Conservation (phyloP, 116 monocot species). For the Cymodocea nodosa region DNA sequence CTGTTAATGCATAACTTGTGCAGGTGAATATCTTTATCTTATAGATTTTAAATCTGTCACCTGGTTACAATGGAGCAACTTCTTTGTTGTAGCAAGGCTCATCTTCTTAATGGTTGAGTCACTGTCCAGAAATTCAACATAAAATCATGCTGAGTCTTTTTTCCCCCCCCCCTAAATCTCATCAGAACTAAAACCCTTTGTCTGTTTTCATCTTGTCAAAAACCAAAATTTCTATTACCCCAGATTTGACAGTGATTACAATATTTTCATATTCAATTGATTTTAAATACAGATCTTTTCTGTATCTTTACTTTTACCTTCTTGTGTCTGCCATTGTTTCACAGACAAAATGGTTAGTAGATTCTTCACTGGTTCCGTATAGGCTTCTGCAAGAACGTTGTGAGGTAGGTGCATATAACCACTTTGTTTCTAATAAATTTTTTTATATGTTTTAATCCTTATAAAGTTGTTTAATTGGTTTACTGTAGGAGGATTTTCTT, state of each 20-base stretch:
- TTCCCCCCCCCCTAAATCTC: too few relatives aligned
- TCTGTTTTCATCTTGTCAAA: not conserved
- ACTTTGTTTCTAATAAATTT: constrained; percentile 1
- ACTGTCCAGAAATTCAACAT: too few relatives aligned
- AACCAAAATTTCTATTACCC: not conserved
- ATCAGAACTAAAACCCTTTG: too few relatives aligned
- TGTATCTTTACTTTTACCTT: not conserved
- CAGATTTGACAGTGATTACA: not conserved
- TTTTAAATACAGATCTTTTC: not conserved
- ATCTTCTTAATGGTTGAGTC: too few relatives aligned
- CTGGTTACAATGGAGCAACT: too few relatives aligned
- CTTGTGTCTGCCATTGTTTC: not conserved
- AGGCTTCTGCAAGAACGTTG: constrained; percentile 95
- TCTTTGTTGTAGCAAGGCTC: too few relatives aligned
- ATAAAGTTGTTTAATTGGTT: not conserved
- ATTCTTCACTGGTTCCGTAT: constrained; percentile 46
- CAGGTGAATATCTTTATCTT: too few relatives aligned
- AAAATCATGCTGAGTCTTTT: too few relatives aligned
- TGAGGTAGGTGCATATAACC: constrained; percentile 40
- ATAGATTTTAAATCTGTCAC: too few relatives aligned
- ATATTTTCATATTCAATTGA: not conserved
- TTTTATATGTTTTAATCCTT: not conserved
- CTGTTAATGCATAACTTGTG: too few relatives aligned
- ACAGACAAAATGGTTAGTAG: constrained; percentile 82
- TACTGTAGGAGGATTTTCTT: constrained; percentile 81